phyloP scores from a whole-genome alignment of 352 stramenopile species.

The Globisporangium rhizosaccharum region DNA sequence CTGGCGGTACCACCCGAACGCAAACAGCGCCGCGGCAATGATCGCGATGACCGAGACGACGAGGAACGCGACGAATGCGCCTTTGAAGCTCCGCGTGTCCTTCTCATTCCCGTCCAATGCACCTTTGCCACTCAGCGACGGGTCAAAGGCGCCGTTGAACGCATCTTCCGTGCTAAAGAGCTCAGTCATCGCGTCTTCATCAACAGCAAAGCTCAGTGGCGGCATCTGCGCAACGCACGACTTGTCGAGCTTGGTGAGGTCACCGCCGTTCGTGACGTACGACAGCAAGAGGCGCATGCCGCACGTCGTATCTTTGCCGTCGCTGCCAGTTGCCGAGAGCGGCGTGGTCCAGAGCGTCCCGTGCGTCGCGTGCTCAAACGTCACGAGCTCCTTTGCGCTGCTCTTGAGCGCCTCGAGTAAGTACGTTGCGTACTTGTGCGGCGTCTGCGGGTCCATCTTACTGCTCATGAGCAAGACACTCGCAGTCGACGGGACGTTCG shows the following conservation, averaged over 20 bases:
- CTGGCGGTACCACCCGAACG: slow-evolving; percentile 3
- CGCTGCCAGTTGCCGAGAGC: background rate
- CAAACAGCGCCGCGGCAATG: slow-evolving; percentile 2
- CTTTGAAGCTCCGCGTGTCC: slow-evolving; percentile 1
- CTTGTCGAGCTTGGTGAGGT: slow-evolving; percentile 32
- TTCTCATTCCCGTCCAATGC: background rate
- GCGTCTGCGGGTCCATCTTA: slow-evolving; percentile 24
- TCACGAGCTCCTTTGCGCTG: slow-evolving; percentile 20
- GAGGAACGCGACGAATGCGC: slow-evolving; percentile 11
- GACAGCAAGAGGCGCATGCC: slow-evolving; percentile 37
- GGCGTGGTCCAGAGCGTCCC: slow-evolving; percentile 8
- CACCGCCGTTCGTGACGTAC: slow-evolving; percentile 31
- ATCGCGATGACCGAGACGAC: slow-evolving; percentile 9
- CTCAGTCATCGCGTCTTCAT: background rate
- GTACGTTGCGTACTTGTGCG: slow-evolving; percentile 16
- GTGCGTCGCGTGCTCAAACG: slow-evolving; percentile 20
- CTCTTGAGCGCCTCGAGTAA: slow-evolving; percentile 15
- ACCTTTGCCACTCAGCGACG: background rate
- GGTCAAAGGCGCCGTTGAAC: slow-evolving; percentile 3
- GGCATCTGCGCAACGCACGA: slow-evolving; percentile 34
- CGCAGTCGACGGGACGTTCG: slow-evolving; percentile 4
- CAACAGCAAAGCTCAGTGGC: slow-evolving; percentile 21
- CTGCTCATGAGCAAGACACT: slow-evolving; percentile 18
- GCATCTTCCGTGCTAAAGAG: slow-evolving; percentile 3
- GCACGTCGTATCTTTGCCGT: slow-evolving; percentile 1